Evolutionary conservation across 352 stramenopile species (phyloP), one percentile per base, ranked within the genome.

Genomic region (Phytophthora crassamura): DNA sequence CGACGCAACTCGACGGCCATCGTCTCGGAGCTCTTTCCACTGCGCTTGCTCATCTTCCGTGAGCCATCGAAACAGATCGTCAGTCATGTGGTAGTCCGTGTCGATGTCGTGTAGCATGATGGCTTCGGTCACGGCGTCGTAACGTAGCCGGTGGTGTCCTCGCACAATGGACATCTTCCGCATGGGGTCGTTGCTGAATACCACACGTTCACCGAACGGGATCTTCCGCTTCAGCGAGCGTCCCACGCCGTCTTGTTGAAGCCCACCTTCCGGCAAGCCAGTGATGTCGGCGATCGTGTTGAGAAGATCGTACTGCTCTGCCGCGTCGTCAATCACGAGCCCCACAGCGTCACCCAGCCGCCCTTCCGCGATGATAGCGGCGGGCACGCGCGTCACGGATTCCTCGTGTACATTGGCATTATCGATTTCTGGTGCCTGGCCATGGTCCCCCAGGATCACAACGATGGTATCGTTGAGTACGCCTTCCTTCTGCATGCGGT

Each of bases 241-340:
- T 0, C 80, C 80, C 32, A 91, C 63, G 7, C 82, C 78, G 4
- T 72, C 80, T 51, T 91, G 82, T 0, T 81, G 51, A 28, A 91
- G 87, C 11, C 78, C 80, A 3, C 69, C 59, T 0, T 73, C 10
- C 1, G 82, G 80, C 4, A 88, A 63, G 1, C 82, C 80, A 2
- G 84, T 78, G 43, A 91, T 86, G 36, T 89, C 82, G 0, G 82
- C 78, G 9, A 91, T 47, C 9, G 82, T 91, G 45, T 89, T 89
- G 34, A 89, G 71, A 18, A 78, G 49, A 57, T 90, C 82, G 36
- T 87, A 86, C 16, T 90, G 79, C 9, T 72, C 75, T 5, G 72
- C 72, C 1, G 58, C 65, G 25, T 84, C 75, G 3, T 86, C 67
- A 20, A 88, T 61, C 9, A 88, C 41, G 12, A 72, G 59, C 1